Base-by-base conservation (phyloP, 345 rosid species). In the Hibiscus trionum region DNA sequence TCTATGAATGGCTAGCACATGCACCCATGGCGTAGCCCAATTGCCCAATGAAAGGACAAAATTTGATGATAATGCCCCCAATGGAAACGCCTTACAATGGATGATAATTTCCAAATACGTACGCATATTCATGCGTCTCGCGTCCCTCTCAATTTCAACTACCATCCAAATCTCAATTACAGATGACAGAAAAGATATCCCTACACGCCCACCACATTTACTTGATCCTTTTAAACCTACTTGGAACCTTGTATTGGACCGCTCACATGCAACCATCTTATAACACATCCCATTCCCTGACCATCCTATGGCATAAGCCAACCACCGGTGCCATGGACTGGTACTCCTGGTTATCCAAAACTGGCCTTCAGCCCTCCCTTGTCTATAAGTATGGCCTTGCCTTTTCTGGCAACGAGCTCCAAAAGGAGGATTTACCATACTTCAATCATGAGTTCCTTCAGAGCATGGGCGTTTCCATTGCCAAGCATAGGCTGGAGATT, bases 341-440 rank as follows among this genome's bases (percentile, higher is more conserved):
- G 98, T 91, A 86, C 81, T 86, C 90, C 6, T 93, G 97, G 98
- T 61, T 93, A 58, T 84, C 96, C 7, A 88, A 79, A 79, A 69
- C 78, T 78, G 72, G 66, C 69, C 92, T 93, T 33, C 89, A 88
- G 11, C 86, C 91, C 0, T 78, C 88, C 3, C 80, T 89, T 2
- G 74, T 81, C 80, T 91, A 89, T 35, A 85, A 86, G 60, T 91
- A 93, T 47, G 91, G 90, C 66, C 87, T 86, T 39, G 77, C 77
- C 17, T 86, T 93, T 57, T 69, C 84, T 4, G 82, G 81, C 12
- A 91, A 89, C 59, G 85, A 93, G 81, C 93, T 93, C 73, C 84
- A 74, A 35, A 71, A 69, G n/a, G 92, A 91, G 61, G 98, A 93
- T 73, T 60, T 93, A 16, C 11, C 83, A 72, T 76, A 78, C 78